A percentile compares a stretch with the other conserved stretches of the same genome.
Evolutionary conservation across 768 basidiomycete species (phyloP).

Genomic region (Rhizopogon rudus): DNA sequence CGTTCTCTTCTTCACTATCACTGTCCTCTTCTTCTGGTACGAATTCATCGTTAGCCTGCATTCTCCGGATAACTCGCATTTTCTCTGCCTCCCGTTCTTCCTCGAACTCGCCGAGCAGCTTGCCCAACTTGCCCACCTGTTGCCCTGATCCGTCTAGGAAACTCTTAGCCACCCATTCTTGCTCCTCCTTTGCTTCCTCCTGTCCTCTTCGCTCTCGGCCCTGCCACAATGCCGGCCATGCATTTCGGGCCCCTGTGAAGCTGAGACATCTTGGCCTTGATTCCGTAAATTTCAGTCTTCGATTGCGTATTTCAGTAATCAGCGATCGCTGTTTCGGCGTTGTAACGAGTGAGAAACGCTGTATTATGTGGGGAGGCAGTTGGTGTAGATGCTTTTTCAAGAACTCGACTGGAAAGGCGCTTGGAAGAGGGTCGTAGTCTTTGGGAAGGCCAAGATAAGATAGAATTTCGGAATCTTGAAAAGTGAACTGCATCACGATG

Average conservation of each 20-base stretch:
- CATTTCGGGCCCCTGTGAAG: constrained; percentile 45
- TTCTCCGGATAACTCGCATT: constrained; percentile 41
- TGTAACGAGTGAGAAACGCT: constrained; percentile 35
- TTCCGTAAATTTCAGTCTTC: constrained; percentile 59
- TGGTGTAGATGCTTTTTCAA: constrained; percentile 51
- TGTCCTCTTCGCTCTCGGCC: constrained; percentile 44
- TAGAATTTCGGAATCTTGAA: constrained; percentile 28
- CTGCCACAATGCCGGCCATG: constrained; percentile 69
- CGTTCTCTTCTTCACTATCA: constrained; percentile 37
- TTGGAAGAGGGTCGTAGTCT: constrained; percentile 59
- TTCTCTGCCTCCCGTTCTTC: constrained; percentile 73
- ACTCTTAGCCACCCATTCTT: constrained; percentile 56
- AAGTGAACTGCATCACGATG: constrained; percentile 4
- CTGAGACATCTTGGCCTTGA: constrained; percentile 51
- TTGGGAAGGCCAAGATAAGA: constrained; percentile 53
- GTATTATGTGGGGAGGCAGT: constrained; percentile 63
- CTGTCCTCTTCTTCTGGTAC: constrained; percentile 69
- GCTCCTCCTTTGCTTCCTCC: constrained; percentile 61
- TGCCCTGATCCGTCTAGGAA: constrained; percentile 55
- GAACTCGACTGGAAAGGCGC: constrained; percentile 55
- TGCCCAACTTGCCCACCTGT: constrained; percentile 67
- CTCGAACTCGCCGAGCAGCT: constrained; percentile 65
- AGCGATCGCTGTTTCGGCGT: constrained; percentile 62
- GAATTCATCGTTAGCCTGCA: constrained; percentile 38
- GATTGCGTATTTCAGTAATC: constrained; percentile 64